These are phyloP conservation scores for Ilex paraguariensis DNA, from an alignment of 305 asterid genomes.

Conservation along the genomic window DNA sequence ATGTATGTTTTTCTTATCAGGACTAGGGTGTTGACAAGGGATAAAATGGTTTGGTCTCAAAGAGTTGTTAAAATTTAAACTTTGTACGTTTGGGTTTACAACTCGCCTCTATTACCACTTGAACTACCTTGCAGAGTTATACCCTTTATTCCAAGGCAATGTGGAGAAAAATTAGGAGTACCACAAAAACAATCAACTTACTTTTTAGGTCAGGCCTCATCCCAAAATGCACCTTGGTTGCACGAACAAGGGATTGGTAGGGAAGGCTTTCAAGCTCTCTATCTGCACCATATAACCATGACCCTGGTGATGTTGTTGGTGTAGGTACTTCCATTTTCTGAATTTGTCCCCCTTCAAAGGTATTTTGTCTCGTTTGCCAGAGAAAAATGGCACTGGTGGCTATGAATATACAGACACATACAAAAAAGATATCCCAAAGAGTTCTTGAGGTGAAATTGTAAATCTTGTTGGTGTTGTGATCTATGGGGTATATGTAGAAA, in stretches of 20 bases:
- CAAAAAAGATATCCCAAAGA: slow-evolving; percentile 56
- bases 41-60: no score
- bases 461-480: slow-evolving; percentile 25
- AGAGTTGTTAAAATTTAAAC: no score
- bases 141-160: no score
- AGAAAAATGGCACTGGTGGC: slow-evolving; percentile 37
- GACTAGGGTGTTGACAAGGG: no score
- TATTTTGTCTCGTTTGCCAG: slow-evolving; percentile 29
- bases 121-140: no score
- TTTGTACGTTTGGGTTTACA: no score
- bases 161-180: no score
- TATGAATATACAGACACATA: slow-evolving; percentile 32
- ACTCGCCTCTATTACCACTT: no score
- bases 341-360: slow-evolving; percentile 28
- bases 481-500: slow-evolving; percentile 56
- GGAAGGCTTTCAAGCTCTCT: slow-evolving; percentile 64
- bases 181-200: slow-evolving; percentile 17
- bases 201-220: slow-evolving; percentile 55
- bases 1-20: no score
- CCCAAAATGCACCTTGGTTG: slow-evolving; percentile 51
- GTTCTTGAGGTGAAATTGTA: slow-evolving; percentile 53
- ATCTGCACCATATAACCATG: slow-evolving; percentile 28
- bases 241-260: slow-evolving; percentile 40
- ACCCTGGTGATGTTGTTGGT: slow-evolving; percentile 34
- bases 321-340: slow-evolving; percentile 26